These are phyloP conservation scores for Populus hybrid DNA, from an alignment of 441 rosid genomes.

Conservation along the genomic window DNA sequence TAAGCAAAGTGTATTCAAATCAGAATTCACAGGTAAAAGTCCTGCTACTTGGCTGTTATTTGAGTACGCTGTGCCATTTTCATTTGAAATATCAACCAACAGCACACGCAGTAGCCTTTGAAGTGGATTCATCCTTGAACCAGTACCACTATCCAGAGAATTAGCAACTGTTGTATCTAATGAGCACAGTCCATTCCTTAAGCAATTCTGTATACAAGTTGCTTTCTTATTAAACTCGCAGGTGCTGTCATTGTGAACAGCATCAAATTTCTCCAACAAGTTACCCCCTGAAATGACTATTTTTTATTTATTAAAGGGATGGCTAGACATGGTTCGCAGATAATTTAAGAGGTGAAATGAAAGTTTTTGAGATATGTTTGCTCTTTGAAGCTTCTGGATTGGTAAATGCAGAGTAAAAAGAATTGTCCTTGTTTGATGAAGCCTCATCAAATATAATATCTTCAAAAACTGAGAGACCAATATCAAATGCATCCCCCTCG, in stretches of 20 bases:
- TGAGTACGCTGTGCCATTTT: conserved; percentile 21
- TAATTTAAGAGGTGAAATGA: conserved; percentile 57
- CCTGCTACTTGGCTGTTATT: conserved; percentile 28
- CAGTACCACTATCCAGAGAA: conserved; percentile 29
- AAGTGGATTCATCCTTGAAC: conserved; percentile 29
- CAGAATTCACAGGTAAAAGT: conserved; percentile 58
- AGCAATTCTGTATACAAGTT: conserved; percentile 29
- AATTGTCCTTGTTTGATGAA: conserved; percentile 40
- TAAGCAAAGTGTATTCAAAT: conserved; percentile 63
- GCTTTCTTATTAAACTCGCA: conserved; percentile 13
- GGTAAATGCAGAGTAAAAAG: conserved; percentile 26
- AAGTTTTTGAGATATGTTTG: conserved; percentile 40
- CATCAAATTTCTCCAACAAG: conserved; percentile 19
- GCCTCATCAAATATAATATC: conserved; percentile 27
- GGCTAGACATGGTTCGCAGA: conserved; percentile 39
- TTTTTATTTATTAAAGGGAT: conserved; percentile 2
- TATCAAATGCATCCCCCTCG: conserved; percentile 39
- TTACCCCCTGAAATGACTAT: not conserved
- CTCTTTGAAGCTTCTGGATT: conserved; percentile 42
- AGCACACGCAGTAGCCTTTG: conserved; percentile 44
- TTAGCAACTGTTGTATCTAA: conserved; percentile 16
- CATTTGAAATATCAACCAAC: conserved; percentile 68
- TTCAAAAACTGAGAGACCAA: conserved; percentile 30
- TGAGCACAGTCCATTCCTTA: conserved; percentile 21
- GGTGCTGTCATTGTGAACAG: conserved; percentile 3